These are phyloP conservation scores for Chlorella sp. DNA, from an alignment of 139 green algal genomes.

Conservation along the genomic window DNA sequence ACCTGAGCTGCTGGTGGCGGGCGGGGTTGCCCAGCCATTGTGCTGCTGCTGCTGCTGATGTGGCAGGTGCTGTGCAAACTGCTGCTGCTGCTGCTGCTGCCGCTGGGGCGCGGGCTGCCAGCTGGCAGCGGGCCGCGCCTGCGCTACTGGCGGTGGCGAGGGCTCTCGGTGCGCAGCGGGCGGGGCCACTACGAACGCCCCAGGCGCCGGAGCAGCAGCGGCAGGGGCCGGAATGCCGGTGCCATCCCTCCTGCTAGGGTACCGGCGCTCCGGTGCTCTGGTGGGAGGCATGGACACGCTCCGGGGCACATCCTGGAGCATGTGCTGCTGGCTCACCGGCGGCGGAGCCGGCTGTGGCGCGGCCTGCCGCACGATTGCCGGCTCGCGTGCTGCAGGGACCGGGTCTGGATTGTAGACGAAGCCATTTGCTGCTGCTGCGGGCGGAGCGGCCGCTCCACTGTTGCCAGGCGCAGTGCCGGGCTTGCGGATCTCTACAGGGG, in stretches of 20 bases:
- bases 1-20: slow-evolving; percentile 11
- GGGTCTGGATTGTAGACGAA: neutral
- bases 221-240: neutral
- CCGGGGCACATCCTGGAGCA: neutral
- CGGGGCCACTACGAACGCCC: neutral
- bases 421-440: neutral
- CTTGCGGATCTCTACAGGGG: slow-evolving; percentile 39
- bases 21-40: neutral
- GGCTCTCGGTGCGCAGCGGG: neutral
- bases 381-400: neutral
- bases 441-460: neutral
- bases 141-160: neutral
- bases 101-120: neutral
- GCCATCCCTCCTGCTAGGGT: neutral
- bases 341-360: neutral
- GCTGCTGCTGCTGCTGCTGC: neutral
- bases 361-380: neutral
- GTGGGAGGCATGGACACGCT: neutral
- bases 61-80: neutral
- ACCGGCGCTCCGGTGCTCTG: neutral
- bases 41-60: slow-evolving; percentile 1
- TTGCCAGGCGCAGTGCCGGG: neutral
- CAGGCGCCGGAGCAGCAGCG: neutral
- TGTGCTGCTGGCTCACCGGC: neutral
- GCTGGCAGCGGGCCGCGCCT: neutral